Conservation (phyloP, 2,329 filamentous ascomycete species). For the Cladophialophora chaetospira region DNA sequence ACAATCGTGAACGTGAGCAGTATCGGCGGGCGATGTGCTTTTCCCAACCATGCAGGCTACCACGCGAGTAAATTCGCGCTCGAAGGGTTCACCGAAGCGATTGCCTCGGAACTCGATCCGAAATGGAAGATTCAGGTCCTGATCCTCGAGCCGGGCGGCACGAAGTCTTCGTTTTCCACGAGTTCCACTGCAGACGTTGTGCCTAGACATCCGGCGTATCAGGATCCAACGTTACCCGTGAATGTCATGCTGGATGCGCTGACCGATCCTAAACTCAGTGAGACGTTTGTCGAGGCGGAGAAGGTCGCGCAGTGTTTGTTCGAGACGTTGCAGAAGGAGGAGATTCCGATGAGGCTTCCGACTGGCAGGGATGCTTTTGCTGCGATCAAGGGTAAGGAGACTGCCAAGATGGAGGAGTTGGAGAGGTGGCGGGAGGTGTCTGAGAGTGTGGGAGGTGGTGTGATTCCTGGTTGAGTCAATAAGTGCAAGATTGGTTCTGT, state of each 20-base stretch:
- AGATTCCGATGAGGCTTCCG: neutral
- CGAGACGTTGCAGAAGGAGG: conserved; percentile 22
- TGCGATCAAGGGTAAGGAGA: conserved; percentile 6
- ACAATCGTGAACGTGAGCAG: conserved; percentile 17
- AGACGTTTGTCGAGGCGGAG: conserved; percentile 27
- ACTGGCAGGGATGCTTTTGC: conserved; percentile 2
- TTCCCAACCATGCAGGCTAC: conserved; percentile 71
- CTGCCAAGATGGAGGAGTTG: conserved; percentile 1
- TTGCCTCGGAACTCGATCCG: conserved; percentile 68
- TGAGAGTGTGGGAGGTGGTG: neutral
- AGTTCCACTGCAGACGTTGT: neutral
- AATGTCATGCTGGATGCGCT: conserved; percentile 22
- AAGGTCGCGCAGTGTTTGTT: conserved; percentile 36
- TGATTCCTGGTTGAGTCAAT: neutral
- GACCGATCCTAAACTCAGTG: conserved; percentile 28
- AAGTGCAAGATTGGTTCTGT: too few species aligned
- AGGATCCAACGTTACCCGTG: conserved; percentile 26
- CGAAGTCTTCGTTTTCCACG: conserved; percentile 39
- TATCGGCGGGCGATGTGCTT: conserved; percentile 36
- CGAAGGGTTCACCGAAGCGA: conserved; percentile 72
- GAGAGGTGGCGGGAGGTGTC: neutral
- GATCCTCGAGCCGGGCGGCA: conserved; percentile 63
- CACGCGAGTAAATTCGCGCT: conserved; percentile 73
- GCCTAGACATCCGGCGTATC: conserved; percentile 22
- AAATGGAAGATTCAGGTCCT: conserved; percentile 66